Conservation (phyloP, 768 basidiomycete species). For the Termitomyces sp. region DNA sequence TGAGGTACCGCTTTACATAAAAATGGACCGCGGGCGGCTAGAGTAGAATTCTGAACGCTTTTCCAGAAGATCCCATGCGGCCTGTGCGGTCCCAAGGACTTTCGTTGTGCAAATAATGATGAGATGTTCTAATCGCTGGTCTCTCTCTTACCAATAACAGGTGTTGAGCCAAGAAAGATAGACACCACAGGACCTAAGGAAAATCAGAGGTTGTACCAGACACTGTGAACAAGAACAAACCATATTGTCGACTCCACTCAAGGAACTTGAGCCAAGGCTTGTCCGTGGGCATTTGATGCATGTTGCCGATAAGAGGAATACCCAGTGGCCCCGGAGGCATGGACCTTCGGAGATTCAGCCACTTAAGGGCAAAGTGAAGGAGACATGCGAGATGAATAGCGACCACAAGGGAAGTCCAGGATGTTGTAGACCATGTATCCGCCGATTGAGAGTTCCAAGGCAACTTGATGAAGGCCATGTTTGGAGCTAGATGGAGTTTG, state of each 20-base stretch:
- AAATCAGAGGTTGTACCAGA: neutral
- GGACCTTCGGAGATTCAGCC: conserved; percentile 22
- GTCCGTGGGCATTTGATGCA: conserved; percentile 34
- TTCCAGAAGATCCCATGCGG: conserved; percentile 42
- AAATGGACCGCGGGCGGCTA: conserved; percentile 39
- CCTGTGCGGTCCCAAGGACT: conserved; percentile 41
- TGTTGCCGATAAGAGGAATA: conserved; percentile 39
- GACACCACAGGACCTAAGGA: conserved; percentile 33
- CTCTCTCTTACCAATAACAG: conserved; percentile 29
- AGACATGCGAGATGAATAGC: conserved; percentile 13
- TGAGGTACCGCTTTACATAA: conserved; percentile 22
- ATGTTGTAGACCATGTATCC: neutral
- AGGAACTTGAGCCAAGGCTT: conserved; percentile 46
- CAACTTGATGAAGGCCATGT: neutral
- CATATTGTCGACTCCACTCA: conserved; percentile 40
- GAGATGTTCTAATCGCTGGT: neutral
- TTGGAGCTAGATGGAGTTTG: neutral
- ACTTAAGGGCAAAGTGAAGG: conserved; percentile 19
- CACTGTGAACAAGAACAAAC: conserved; percentile 16
- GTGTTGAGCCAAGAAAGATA: conserved; percentile 34
- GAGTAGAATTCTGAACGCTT: conserved; percentile 42
- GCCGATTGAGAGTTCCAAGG: neutral
- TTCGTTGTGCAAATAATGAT: neutral
- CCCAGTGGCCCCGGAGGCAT: conserved; percentile 44
- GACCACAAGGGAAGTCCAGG: neutral